Conservation (phyloP, 768 basidiomycete species). For the Mycena indigotica region DNA sequence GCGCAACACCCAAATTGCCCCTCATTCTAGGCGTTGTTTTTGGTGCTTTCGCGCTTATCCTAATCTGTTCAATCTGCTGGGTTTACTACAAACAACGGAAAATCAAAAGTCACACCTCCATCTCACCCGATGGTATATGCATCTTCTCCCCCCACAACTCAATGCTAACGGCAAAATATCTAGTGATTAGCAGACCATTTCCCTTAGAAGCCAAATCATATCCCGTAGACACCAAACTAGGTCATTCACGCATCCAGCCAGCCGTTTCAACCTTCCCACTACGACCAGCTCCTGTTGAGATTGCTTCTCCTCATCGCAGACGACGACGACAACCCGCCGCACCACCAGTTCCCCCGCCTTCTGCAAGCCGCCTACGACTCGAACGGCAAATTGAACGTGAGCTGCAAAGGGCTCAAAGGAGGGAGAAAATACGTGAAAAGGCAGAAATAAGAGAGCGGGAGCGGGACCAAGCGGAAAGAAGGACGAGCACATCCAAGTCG, state of each 20-base stretch:
- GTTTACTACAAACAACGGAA: conserved; percentile 2
- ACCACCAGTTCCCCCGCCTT: not conserved
- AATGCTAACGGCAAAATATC: no score
- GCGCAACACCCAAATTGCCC: not conserved
- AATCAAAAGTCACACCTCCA: not conserved
- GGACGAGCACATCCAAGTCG: conserved; percentile 9
- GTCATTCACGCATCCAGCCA: not conserved
- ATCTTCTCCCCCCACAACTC: not conserved
- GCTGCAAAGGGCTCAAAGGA: not conserved
- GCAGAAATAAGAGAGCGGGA: not conserved
- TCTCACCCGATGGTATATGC: not conserved
- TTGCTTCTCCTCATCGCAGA: conserved; percentile 1
- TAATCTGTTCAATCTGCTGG: conserved; percentile 1
- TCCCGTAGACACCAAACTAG: conserved; percentile 1
- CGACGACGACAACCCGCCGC: not conserved
- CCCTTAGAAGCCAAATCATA: conserved; percentile 1
- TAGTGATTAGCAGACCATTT: conserved; percentile 13
- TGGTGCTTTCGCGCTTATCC: not conserved
- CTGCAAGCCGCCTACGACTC: not conserved
- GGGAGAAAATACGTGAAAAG: not conserved
- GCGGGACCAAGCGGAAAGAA: not conserved
- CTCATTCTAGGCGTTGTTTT: not conserved
- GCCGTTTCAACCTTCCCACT: not conserved
- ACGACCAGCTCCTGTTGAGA: not conserved
- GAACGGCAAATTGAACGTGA: not conserved